A percentile compares a stretch with the other conserved stretches of the same genome.
Evolutionary conservation across 1,139 yeast genomes (phyloP).

Genomic region (Debaryomycetaceae sp.): DNA sequence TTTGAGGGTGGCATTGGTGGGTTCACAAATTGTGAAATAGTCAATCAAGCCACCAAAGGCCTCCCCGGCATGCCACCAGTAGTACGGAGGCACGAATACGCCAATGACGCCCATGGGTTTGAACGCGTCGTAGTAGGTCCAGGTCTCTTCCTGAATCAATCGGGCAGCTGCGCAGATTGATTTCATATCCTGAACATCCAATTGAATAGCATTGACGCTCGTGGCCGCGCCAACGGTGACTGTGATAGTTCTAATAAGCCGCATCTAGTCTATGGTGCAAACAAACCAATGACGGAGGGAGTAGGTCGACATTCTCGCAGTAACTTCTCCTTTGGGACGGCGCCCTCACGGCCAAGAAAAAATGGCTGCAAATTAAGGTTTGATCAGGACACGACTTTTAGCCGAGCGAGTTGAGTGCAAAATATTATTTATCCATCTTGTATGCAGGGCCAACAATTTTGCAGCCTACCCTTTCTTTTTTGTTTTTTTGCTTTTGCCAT

Average conservation of each 20-base stretch:
- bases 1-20: slow-evolving; percentile 31
- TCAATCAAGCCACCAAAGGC: slow-evolving; percentile 54
- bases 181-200: slow-evolving; percentile 14
- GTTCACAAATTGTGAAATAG: slow-evolving; percentile 38
- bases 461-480: no score
- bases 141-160: slow-evolving; percentile 34
- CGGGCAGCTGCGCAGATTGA: slow-evolving; percentile 46
- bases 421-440: no score
- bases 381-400: background rate
- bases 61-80: slow-evolving; percentile 70
- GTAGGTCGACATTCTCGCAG: background rate
- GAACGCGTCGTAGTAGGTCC: slow-evolving; percentile 48
- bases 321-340: background rate
- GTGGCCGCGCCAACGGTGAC: background rate
- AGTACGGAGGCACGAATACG: slow-evolving; percentile 47
- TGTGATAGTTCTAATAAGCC: background rate
- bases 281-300: background rate
- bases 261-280: background rate
- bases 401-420: no score
- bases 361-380: background rate
- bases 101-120: slow-evolving; percentile 49
- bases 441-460: no score
- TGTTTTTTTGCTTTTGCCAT: no score
- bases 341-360: background rate
- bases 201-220: slow-evolving; percentile 7